phyloP scores from a whole-genome alignment of 2,329 filamentous ascomycete genomes.

The Diaporthe helianthi region DNA sequence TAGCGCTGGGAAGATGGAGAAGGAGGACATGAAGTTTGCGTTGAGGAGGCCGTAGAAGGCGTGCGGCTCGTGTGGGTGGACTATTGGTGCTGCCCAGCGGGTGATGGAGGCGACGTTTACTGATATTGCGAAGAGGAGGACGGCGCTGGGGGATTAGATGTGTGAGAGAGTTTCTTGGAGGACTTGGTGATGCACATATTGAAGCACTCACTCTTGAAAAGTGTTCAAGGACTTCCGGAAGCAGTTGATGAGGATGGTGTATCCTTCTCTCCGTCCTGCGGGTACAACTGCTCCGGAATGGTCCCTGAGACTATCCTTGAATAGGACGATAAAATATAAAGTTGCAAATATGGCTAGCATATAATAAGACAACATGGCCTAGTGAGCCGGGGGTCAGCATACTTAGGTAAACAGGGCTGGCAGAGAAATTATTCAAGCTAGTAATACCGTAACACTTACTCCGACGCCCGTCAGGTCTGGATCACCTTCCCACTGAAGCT shows the following conservation, averaged over 20 bases:
- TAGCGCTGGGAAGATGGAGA: constrained; percentile 30
- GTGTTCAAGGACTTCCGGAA: constrained; percentile 9
- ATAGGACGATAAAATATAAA: constrained; percentile 31
- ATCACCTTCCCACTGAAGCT: constrained; percentile 32
- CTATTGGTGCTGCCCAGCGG: constrained; percentile 22
- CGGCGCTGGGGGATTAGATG: not conserved
- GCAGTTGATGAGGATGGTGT: constrained; percentile 19
- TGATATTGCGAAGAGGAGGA: constrained; percentile 33
- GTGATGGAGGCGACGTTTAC: constrained; percentile 32
- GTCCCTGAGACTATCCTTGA: constrained; percentile 18
- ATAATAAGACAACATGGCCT: constrained; percentile 33
- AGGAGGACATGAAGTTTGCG: constrained; percentile 30
- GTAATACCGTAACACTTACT: constrained; percentile 18
- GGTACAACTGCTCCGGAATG: constrained; percentile 10
- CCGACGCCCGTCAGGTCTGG: constrained; percentile 32
- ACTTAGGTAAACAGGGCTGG: not conserved
- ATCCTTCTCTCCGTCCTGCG: constrained; percentile 6
- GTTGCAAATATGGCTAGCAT: constrained; percentile 32
- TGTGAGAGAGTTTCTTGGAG: not conserved
- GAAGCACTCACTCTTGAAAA: constrained; percentile 1
- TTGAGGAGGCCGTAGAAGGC: constrained; percentile 31
- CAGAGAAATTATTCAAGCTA: too few species aligned
- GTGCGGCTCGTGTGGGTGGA: constrained; percentile 30
- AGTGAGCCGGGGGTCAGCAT: not conserved
- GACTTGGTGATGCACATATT: too few species aligned